Evolutionary conservation across 169 alveolate species (phyloP), one percentile per base, ranked within the genome.

Genomic region (Plasmodium gaboni): DNA sequence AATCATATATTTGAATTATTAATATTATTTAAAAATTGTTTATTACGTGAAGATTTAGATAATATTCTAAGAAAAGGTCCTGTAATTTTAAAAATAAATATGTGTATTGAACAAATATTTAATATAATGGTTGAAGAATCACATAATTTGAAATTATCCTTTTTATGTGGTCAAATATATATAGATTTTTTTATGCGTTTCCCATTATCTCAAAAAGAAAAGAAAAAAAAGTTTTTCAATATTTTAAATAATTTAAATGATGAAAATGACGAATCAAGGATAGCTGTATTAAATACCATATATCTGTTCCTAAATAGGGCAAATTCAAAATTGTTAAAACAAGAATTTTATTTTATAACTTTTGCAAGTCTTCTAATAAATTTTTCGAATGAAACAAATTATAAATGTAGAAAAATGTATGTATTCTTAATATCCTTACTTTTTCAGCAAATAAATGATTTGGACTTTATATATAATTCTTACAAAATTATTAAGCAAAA

Each of bases 141-240:
- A 2, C 76, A 86, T 38, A 59, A 86, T n/a, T 46, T 86, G 71
- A 86, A 86, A 71, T 60, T 86, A 61, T 64, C 92, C 26, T 86
- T 86, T 86, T 51, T 86, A 44, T 86, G 92, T 71, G 92, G 92
- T 24, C 92, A 86, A 13, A 86, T 86, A 32, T 86, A 86, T 60
- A 73, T 86, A 24, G 74, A 86, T n/a, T 86, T 70, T 86, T 86
- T 86, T 15, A 59, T 86, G 78, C 44, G 71, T 2, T 86, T 86
- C 48, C 92, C 86, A 15, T 53, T 86, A 60, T 86, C 92, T 28
- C 17, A 69, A 50, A 60, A 24, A 13, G 92, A 86, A 71, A 86
- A 86, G 57, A 86, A 71, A 71, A 86, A 71, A 60, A 86, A 71
- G 15, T 38, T 69, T 69, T 67, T 86, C 38, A 26, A 44, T 26